Evolutionary conservation across 345 rosid species (phyloP).

Genomic region (Sapria himalayana): DNA sequence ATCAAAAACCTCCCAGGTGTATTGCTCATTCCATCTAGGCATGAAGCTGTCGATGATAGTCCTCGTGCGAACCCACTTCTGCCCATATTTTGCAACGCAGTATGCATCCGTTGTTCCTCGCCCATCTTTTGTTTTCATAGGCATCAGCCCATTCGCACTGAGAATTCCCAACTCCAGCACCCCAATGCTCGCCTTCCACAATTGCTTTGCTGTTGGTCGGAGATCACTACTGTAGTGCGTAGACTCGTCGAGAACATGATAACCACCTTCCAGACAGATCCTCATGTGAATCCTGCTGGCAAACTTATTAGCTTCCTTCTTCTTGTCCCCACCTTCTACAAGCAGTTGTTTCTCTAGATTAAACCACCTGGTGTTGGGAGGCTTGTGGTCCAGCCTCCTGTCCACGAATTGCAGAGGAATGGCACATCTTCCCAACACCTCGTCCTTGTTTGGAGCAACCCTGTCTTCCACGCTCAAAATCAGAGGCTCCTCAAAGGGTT

Average conservation of each 20-base stretch:
- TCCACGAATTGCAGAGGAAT: slow-evolving; percentile 32
- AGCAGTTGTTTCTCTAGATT: slow-evolving; percentile 34
- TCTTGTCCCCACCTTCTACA: slow-evolving; percentile 34
- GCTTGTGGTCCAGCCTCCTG: slow-evolving; percentile 31
- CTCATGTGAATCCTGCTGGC: slow-evolving; percentile 56
- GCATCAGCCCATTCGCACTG: slow-evolving; percentile 56
- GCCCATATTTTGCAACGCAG: slow-evolving; percentile 90
- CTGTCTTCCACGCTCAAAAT: slow-evolving; percentile 50
- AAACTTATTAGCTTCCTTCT: slow-evolving; percentile 67
- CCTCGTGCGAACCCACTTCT: slow-evolving; percentile 90
- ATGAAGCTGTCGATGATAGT: slow-evolving; percentile 58
- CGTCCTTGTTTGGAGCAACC: slow-evolving; percentile 53
- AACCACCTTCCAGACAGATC: slow-evolving; percentile 63
- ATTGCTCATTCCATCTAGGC: slow-evolving; percentile 90
- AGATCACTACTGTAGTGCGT: slow-evolving; percentile 88
- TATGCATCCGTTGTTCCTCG: slow-evolving; percentile 59
- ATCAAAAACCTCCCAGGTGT: slow-evolving; percentile 91
- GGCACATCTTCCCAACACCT: slow-evolving; percentile 34
- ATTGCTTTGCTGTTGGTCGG: slow-evolving; percentile 66
- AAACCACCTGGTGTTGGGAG: slow-evolving; percentile 56
- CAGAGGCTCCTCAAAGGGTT: slow-evolving; percentile 70
- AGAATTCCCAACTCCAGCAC: slow-evolving; percentile 75
- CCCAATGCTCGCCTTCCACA: slow-evolving; percentile 58
- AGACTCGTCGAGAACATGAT: slow-evolving; percentile 91
- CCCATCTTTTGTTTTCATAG: slow-evolving; percentile 79